phyloP scores from a whole-genome alignment of 2,329 filamentous ascomycete species.

The Exophiala alcalophila region DNA sequence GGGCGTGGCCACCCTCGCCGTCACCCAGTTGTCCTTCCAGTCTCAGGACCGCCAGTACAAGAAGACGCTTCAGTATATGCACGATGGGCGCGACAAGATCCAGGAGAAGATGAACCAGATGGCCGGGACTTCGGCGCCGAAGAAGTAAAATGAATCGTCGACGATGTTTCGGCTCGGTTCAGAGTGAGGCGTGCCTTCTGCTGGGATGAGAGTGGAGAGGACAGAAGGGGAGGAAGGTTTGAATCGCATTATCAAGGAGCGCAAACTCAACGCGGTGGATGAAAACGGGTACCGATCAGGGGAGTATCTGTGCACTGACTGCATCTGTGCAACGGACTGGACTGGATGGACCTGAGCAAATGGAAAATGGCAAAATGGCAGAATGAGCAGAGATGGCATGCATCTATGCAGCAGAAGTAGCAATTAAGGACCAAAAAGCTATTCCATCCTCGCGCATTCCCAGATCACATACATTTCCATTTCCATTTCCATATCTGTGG shows the following conservation, averaged over 20 bases:
- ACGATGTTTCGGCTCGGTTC: too few species aligned
- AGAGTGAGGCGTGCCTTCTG: too few species aligned
- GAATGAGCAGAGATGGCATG: too few species aligned
- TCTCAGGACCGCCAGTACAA: slow-evolving; percentile 31
- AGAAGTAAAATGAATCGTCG: slow-evolving; percentile 21
- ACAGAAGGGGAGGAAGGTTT: not conserved
- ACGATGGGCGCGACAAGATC: slow-evolving; percentile 29
- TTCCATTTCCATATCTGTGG: too few species aligned
- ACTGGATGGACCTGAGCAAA: not conserved
- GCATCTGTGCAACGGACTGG: not conserved
- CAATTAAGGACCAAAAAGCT: not conserved
- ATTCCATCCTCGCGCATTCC: too few species aligned
- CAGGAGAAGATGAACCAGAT: slow-evolving; percentile 24
- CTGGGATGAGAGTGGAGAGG: not conserved
- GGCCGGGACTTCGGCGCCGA: slow-evolving; percentile 6
- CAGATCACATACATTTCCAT: too few species aligned
- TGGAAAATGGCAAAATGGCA: not conserved
- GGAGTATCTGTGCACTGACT: too few species aligned
- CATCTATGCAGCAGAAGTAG: not conserved
- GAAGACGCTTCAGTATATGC: slow-evolving; percentile 31
- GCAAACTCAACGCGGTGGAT: too few species aligned
- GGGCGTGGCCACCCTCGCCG: slow-evolving; percentile 24
- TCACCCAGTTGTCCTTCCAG: slow-evolving; percentile 28
- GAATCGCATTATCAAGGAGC: not conserved
- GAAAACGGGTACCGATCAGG: too few species aligned